phyloP scores from a whole-genome alignment of 2,329 filamentous ascomycete species.

The Xylaria sp. region DNA sequence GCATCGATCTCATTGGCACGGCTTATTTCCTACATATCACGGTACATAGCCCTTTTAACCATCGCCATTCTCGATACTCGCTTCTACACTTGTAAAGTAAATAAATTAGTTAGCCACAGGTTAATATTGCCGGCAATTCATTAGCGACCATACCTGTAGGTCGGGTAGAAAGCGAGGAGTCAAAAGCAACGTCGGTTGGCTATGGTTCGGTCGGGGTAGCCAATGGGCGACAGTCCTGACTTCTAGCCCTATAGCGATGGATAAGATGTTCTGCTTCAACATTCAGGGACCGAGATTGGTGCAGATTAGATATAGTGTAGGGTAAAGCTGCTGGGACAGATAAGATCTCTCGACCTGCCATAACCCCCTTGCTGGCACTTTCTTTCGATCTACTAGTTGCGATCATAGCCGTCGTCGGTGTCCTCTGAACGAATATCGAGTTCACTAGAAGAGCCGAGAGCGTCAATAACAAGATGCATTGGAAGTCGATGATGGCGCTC shows the following conservation, averaged over 20 bases:
- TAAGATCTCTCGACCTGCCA: constrained; percentile 18
- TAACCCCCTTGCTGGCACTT: neutral
- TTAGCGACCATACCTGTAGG: constrained; percentile 18
- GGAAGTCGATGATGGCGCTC: constrained; percentile 40
- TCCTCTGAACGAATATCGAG: neutral
- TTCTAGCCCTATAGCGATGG: constrained; percentile 1
- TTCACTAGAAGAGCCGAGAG: neutral
- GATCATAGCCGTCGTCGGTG: neutral
- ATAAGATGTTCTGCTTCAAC: constrained; percentile 14
- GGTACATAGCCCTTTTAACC: constrained; percentile 32
- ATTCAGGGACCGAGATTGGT: constrained; percentile 20
- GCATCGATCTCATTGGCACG: constrained; percentile 35
- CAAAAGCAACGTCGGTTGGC: constrained; percentile 14
- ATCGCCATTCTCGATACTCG: constrained; percentile 27
- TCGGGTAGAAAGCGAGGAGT: constrained; percentile 10
- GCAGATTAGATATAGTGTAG: constrained; percentile 7
- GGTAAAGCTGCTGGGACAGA: constrained; percentile 9
- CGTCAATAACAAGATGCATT: constrained; percentile 39
- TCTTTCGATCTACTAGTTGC: neutral
- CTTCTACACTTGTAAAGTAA: constrained; percentile 20
- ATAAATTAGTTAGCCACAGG: constrained; percentile 26
- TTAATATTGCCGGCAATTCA: constrained; percentile 33
- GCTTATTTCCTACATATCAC: constrained; percentile 31
- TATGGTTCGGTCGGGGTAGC: constrained; percentile 20
- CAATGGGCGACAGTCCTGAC: constrained; percentile 15